phyloP scores from a whole-genome alignment of 139 green algal genomes.

The Pleodorina starrii region DNA sequence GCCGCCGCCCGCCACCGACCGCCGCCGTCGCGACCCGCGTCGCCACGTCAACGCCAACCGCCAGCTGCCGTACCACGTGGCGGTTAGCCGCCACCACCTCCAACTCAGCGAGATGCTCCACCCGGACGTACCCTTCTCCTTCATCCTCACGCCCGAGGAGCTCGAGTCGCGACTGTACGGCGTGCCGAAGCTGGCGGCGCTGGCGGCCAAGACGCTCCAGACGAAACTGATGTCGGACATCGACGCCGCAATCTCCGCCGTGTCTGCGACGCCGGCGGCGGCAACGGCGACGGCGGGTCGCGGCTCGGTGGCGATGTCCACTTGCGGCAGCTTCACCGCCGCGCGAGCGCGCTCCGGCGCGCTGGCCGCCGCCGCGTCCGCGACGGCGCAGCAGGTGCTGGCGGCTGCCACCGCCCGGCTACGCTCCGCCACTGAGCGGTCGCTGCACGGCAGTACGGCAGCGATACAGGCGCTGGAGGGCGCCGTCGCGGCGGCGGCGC shows the following conservation, averaged over 20 bases:
- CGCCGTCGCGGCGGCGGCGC: background rate
- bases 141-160: conserved; percentile 60
- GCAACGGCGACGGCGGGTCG: background rate
- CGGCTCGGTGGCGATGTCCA: background rate
- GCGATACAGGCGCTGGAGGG: background rate
- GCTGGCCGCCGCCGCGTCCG: background rate
- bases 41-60: conserved; percentile 50
- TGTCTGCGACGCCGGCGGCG: background rate
- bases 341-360: too few species aligned
- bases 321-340: background rate
- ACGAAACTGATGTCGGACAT: conserved; percentile 58
- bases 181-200: conserved; percentile 37
- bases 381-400: conserved; percentile 23
- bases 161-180: conserved; percentile 46
- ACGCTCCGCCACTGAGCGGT: background rate
- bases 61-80: conserved; percentile 62
- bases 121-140: conserved; percentile 61
- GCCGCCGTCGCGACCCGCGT: conserved; percentile 38
- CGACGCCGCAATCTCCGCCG: background rate
- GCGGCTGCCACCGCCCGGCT: conserved; percentile 16
- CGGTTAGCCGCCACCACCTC: conserved; percentile 38
- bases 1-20: background rate
- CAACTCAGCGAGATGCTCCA: conserved; percentile 64
- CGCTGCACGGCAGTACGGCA: background rate
- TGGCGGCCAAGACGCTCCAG: conserved; percentile 57